phyloP scores from a whole-genome alignment of 2,329 filamentous ascomycete species.

The Trichoderma pleuroti region DNA sequence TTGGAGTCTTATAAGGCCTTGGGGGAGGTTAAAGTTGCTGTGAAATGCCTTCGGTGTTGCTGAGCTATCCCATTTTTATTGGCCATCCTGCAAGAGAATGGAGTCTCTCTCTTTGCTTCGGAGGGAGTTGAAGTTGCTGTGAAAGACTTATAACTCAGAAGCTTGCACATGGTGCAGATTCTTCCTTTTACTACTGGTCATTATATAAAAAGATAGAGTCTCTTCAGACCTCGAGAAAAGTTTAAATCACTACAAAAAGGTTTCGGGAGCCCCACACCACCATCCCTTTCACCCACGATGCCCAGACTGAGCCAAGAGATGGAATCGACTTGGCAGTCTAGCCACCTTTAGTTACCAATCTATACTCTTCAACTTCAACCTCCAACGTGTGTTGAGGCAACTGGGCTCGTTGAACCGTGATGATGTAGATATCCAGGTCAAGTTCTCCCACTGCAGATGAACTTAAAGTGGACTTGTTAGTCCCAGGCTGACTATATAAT shows the following conservation, averaged over 20 bases:
- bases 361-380: neutral
- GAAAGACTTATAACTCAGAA: too few relatives aligned
- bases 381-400: neutral
- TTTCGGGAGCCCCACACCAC: too few relatives aligned
- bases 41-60: too few relatives aligned
- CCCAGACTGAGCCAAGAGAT: neutral
- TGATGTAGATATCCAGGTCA: accelerated
- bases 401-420: neutral
- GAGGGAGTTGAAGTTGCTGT: too few relatives aligned
- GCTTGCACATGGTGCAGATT: too few relatives aligned
- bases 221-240: accelerated
- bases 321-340: neutral
- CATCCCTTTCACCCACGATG: neutral
- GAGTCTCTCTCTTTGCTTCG: too few relatives aligned
- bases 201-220: neutral
- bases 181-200: neutral
- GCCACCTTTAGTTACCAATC: neutral
- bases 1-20: too few relatives aligned
- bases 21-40: neutral
- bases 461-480: neutral
- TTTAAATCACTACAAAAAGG: too few relatives aligned
- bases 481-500: neutral
- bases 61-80: too few relatives aligned
- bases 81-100: too few relatives aligned
- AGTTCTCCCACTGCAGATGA: neutral